These are phyloP conservation scores for Byssoonygena ceratinophila DNA, from an alignment of 2,329 filamentous ascomycete genomes.

Conservation along the genomic window DNA sequence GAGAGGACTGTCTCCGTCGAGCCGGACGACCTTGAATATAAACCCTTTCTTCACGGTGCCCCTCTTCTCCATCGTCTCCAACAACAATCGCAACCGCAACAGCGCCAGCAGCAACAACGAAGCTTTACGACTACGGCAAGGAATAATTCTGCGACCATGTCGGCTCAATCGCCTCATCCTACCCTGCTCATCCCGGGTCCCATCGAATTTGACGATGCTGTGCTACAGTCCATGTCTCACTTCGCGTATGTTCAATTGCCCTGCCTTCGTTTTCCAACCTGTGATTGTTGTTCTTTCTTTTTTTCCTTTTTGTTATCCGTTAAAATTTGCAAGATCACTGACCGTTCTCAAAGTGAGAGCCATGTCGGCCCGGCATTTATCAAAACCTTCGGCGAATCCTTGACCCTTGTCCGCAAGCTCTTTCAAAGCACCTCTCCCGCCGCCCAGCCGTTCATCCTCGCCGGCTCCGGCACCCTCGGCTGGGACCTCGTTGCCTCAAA, in stretches of 20 bases:
- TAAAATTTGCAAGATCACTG: too few species aligned
- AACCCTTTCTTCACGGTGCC: constrained; percentile 30
- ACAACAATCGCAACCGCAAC: not conserved
- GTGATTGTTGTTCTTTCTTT: too few species aligned
- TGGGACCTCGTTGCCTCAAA: constrained; percentile 97
- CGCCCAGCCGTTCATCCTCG: constrained; percentile 85
- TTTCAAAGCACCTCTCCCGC: constrained; percentile 78
- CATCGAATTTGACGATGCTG: constrained; percentile 96
- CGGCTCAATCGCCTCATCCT: constrained; percentile 49
- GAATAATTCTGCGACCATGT: constrained; percentile 40
- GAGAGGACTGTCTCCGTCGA: constrained; percentile 44
- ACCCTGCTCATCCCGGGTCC: constrained; percentile 92
- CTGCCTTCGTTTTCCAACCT: too few species aligned
- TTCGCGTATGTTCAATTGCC: constrained; percentile 45
- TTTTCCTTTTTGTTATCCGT: too few species aligned
- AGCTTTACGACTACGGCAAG: constrained; percentile 17
- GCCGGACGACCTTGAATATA: constrained; percentile 46
- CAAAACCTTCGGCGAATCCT: constrained; percentile 77
- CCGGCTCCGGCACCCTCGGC: constrained; percentile 86
- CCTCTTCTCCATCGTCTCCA: constrained; percentile 14
- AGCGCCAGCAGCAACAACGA: not conserved
- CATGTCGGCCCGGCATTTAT: constrained; percentile 87
- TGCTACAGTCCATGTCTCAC: constrained; percentile 88
- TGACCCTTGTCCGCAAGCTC: constrained; percentile 79
- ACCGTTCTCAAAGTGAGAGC: constrained; percentile 63